A percentile compares a stretch with the other conserved stretches of the same genome.
phyloP scores from a whole-genome alignment of 2,329 filamentous ascomycete species.

The Verticillium isaacii region DNA sequence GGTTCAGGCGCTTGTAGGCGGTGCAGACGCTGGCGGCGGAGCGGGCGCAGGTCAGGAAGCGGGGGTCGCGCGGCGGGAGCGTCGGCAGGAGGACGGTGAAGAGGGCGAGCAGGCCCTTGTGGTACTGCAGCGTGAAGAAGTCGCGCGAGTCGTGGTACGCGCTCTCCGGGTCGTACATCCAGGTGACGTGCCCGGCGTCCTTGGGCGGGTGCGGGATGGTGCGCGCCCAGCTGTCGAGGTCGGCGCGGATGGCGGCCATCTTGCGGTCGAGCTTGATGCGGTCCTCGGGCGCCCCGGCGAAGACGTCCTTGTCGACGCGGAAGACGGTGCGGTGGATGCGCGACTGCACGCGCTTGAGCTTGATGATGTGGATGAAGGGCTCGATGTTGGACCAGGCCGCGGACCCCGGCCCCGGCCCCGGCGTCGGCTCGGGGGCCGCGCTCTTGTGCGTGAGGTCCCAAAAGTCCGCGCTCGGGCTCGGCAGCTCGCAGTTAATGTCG shows the following conservation, averaged over 20 bases:
- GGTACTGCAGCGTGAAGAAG: conserved; percentile 20
- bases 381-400: conserved; percentile 17
- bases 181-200: conserved; percentile 14
- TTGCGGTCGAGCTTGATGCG: conserved; percentile 11
- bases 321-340: conserved; percentile 15
- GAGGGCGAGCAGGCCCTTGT: conserved; percentile 18
- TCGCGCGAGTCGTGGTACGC: conserved; percentile 18
- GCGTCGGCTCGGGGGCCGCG: not conserved
- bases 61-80: conserved; percentile 14
- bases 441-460: conserved; percentile 14
- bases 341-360: conserved; percentile 16
- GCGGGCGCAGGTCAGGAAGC: conserved; percentile 14
- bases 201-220: conserved; percentile 16
- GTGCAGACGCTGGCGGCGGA: conserved; percentile 20
- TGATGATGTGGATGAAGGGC: conserved; percentile 21
- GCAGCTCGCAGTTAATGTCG: conserved; percentile 25
- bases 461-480: conserved; percentile 16
- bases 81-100: conserved; percentile 18
- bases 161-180: conserved; percentile 23
- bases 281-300: conserved; percentile 2
- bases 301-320: conserved; percentile 17
- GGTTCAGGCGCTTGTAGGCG: conserved; percentile 23
- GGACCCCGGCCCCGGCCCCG: not conserved
- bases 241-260: conserved; percentile 11
- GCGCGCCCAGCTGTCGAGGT: conserved; percentile 16